These are phyloP conservation scores for Apiospora marii DNA, from an alignment of 2,329 filamentous ascomycete species.

Conservation along the genomic window DNA sequence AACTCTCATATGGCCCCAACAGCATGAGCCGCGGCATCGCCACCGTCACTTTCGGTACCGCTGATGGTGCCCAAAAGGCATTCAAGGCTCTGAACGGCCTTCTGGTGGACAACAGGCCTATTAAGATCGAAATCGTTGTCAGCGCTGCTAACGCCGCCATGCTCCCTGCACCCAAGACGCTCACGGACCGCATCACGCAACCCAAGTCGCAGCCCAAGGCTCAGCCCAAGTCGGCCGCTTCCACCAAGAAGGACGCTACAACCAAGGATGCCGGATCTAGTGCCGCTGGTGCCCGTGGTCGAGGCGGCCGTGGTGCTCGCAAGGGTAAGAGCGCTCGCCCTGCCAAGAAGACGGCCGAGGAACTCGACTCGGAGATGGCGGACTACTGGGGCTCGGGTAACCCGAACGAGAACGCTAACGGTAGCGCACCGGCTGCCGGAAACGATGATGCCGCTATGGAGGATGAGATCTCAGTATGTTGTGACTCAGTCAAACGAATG, in stretches of 20 bases:
- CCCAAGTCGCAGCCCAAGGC: slow-evolving; percentile 75
- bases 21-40: slow-evolving; percentile 92
- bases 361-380: slow-evolving; percentile 96
- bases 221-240: slow-evolving; percentile 83
- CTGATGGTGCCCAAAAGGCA: slow-evolving; percentile 84
- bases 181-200: slow-evolving; percentile 84
- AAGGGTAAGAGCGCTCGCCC: slow-evolving; percentile 68
- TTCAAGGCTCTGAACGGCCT: slow-evolving; percentile 86
- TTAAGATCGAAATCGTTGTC: slow-evolving; percentile 96
- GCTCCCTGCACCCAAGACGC: slow-evolving; percentile 71
- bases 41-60: slow-evolving; percentile 83
- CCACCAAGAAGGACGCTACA: slow-evolving; percentile 67
- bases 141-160: slow-evolving; percentile 76
- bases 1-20: slow-evolving; percentile 91
- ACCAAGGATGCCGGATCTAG: slow-evolving; percentile 52
- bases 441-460: slow-evolving; percentile 70
- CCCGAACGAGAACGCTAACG: slow-evolving; percentile 54
- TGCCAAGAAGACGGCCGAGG: slow-evolving; percentile 88
- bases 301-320: slow-evolving; percentile 54
- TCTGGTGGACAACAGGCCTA: slow-evolving; percentile 86
- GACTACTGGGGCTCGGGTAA: slow-evolving; percentile 79
- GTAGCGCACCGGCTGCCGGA: slow-evolving; percentile 55
- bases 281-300: slow-evolving; percentile 55
- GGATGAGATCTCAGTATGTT: slow-evolving; percentile 62
- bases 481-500: background rate